Percentiles rank a stretch among this genome's conserved stretches.
These are phyloP conservation scores for Pterula multifida DNA, from an alignment of 1,284 basidiomycete genomes.

Conservation along the genomic window DNA sequence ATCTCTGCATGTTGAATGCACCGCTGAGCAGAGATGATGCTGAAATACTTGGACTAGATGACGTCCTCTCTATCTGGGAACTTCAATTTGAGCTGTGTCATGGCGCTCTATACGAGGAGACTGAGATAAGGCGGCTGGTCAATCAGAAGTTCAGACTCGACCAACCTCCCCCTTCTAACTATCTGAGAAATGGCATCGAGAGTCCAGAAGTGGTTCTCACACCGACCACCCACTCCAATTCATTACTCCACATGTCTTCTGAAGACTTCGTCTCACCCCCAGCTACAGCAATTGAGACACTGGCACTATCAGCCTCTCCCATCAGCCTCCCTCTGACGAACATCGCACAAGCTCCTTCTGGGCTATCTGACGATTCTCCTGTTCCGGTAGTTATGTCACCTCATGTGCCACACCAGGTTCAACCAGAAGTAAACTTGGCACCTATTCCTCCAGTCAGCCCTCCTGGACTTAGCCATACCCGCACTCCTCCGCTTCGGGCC, in stretches of 20 bases:
- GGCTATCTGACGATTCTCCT: too few species aligned
- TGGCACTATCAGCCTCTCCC: not conserved
- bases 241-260: too few species aligned
- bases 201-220: too few species aligned
- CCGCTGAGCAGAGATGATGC: slow-evolving; percentile 7
- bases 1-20: slow-evolving; percentile 14
- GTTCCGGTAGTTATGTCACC: too few species aligned
- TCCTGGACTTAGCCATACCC: too few species aligned
- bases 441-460: too few species aligned
- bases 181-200: too few species aligned
- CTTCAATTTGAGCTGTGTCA: not conserved
- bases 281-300: not conserved
- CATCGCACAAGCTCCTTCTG: not conserved
- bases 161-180: too few species aligned
- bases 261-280: not conserved
- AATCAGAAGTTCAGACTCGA: not conserved
- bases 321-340: not conserved
- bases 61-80: not conserved
- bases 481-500: too few species aligned
- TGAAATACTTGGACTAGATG: not conserved
- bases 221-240: too few species aligned
- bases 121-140: not conserved
- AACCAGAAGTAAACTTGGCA: too few species aligned
- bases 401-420: too few species aligned
- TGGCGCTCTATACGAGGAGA: not conserved